Base-by-base conservation (phyloP, 2,329 filamentous ascomycete genomes). In the Fusarium mexicanum region DNA sequence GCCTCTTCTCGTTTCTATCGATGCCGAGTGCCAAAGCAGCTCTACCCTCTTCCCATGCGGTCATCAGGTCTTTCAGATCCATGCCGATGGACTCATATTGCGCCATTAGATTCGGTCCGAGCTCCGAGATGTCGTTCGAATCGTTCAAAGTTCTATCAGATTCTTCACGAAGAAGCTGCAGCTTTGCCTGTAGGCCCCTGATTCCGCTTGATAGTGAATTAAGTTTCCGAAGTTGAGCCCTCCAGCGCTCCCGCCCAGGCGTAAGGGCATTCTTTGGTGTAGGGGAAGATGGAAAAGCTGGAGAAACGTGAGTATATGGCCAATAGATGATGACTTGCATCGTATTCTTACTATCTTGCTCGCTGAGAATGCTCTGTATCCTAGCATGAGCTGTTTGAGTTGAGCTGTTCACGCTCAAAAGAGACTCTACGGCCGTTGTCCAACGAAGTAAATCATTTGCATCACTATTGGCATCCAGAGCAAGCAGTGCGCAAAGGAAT, bases 21-120 rank as follows among this genome's bases (percentile, higher is more conserved):
- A 98, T 93, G 75, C 93, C 95, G 62, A 91, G 90, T 53, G 94
- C 91, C 60, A 99, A 86, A 11, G 94, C 91, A n/a, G 92, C 89
- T 81, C 93, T 96, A 58, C 96, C 96, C 60, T 92, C 90, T 78
- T 97, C 94, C 95, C 95, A 98, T 72, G 94, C 93, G 72, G 93
- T 88, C 82, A 95, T 91, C 57, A 98, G 85, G 48, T 92, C 89
- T 80, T 92, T 92, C 50, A 99, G 87, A 79, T 99, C 96, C 33
- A 91, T 87, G 6, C 96, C 96, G 72, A 99, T 97, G 9, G 95
- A 96, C 64, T 99, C 96, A 82, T 98, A 99, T 79, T 98, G 96
- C 29, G 91, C 85, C 87, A 98, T 92, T 44, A 98, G 87, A 71
- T 91, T 91, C 2, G 92, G 89, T 1, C 93, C 94, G 22, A 98